Evolutionary conservation across 2,329 filamentous ascomycete species (phyloP).

Genomic region (Thermoascus crustaceus): DNA sequence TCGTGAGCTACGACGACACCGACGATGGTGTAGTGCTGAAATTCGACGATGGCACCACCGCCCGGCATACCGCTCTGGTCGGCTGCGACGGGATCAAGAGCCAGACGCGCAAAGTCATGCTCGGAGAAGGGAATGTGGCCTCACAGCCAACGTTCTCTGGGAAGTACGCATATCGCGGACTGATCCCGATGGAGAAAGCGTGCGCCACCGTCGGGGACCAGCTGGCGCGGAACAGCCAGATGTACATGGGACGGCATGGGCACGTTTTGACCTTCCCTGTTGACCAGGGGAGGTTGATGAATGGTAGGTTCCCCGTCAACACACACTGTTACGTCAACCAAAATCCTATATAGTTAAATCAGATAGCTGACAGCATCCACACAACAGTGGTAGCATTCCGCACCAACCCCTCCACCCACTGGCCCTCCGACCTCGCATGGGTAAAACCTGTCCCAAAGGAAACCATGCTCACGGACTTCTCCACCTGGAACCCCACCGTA

Average conservation of each 20-base stretch:
- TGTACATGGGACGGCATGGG: conserved; percentile 33
- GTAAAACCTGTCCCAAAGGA: no score
- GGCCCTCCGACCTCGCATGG: no score
- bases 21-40: conserved; percentile 23
- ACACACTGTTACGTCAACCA: no score
- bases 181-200: conserved; percentile 44
- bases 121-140: conserved; percentile 35
- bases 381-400: no score
- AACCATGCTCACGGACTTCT: conserved; percentile 13
- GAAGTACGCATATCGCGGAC: conserved; percentile 46
- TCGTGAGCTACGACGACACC: conserved; percentile 24
- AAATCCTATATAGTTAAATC: no score
- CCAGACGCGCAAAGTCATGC: conserved; percentile 36
- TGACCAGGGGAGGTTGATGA: conserved; percentile 40
- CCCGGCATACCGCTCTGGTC: conserved; percentile 36
- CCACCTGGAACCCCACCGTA: no score
- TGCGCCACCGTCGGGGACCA: conserved; percentile 40
- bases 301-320: conserved; percentile 39
- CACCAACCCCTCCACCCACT: no score
- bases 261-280: conserved; percentile 45
- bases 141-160: conserved; percentile 41
- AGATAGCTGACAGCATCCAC: conserved; percentile 12
- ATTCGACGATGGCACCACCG: conserved; percentile 38
- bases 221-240: conserved; percentile 26
- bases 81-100: conserved; percentile 46